These are phyloP conservation scores for Syzygium oleosum DNA, from an alignment of 345 rosid species.

Conservation along the genomic window DNA sequence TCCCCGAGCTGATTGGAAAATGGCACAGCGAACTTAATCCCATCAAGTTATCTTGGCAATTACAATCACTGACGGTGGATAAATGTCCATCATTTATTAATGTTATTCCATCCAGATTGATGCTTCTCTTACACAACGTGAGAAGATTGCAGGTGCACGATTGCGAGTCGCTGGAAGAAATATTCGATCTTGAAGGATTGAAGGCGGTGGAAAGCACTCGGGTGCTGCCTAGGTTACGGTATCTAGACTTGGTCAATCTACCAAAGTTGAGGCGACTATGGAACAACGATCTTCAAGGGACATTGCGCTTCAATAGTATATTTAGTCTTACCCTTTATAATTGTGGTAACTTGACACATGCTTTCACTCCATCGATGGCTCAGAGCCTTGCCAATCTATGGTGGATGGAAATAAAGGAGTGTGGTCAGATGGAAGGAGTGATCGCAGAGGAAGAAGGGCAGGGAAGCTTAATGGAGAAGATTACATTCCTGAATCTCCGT, in stretches of 20 bases:
- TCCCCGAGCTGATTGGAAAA: background rate
- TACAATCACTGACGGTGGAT: fast-evolving
- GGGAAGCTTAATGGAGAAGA: fast-evolving
- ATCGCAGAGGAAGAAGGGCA: background rate
- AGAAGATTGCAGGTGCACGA: fast-evolving
- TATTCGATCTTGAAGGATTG: background rate
- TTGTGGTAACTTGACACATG: background rate
- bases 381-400: fast-evolving
- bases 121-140: background rate
- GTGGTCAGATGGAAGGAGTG: background rate
- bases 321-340: background rate
- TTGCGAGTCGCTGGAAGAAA: background rate
- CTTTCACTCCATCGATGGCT: background rate
- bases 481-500: fast-evolving
- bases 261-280: background rate
- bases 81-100: background rate
- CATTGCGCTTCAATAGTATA: fast-evolving
- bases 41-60: background rate
- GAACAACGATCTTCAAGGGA: background rate
- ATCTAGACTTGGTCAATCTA: background rate
- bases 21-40: background rate
- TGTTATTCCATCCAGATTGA: background rate
- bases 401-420: fast-evolving
- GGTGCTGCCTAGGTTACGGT: fast-evolving
- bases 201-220: fast-evolving